Percentiles rank a stretch among this genome's conserved stretches.
phyloP scores from a whole-genome alignment of 148 eudicot genomes.

The Oxyria digyna region DNA sequence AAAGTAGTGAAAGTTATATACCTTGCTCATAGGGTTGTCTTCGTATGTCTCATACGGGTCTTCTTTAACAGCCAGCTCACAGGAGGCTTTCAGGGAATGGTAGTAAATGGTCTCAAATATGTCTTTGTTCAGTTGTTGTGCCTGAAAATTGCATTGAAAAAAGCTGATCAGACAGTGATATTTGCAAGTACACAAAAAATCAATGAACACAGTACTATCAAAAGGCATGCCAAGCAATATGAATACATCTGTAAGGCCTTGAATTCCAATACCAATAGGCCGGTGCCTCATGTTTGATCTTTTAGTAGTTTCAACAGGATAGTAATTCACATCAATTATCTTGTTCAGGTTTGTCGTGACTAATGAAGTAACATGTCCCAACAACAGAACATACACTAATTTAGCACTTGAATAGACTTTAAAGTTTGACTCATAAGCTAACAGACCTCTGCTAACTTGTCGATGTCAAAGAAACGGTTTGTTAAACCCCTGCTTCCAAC shows the following conservation, averaged over 20 bases:
- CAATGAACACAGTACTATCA: slow-evolving; percentile 21
- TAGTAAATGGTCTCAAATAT: slow-evolving; percentile 94
- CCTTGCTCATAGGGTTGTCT: slow-evolving; percentile 92
- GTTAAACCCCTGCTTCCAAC: slow-evolving; percentile 75
- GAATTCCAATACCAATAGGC: slow-evolving; percentile 94
- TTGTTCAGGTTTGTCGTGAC: slow-evolving; percentile 80
- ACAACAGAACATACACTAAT: neutral
- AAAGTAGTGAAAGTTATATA: slow-evolving; percentile 18
- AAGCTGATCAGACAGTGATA: neutral
- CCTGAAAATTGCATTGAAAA: slow-evolving; percentile 27
- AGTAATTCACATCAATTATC: slow-evolving; percentile 80
- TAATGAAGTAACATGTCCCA: slow-evolving; percentile 50
- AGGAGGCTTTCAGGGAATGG: slow-evolving; percentile 78
- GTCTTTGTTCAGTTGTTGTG: slow-evolving; percentile 89
- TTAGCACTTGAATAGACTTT: neutral
- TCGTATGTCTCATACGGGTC: slow-evolving; percentile 75
- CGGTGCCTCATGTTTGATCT: slow-evolving; percentile 79
- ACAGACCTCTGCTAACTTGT: slow-evolving; percentile 84
- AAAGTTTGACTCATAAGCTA: neutral
- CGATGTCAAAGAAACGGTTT: slow-evolving; percentile 81
- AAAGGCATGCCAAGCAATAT: slow-evolving; percentile 97
- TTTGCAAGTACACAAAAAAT: neutral
- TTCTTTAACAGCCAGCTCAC: slow-evolving; percentile 69
- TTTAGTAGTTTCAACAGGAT: slow-evolving; percentile 90
- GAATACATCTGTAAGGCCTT: slow-evolving; percentile 91